A percentile compares a stretch with the other conserved stretches of the same genome.
These are phyloP conservation scores for Pestalotiopsis sp. DNA, from an alignment of 2,329 filamentous ascomycete species.

Conservation along the genomic window DNA sequence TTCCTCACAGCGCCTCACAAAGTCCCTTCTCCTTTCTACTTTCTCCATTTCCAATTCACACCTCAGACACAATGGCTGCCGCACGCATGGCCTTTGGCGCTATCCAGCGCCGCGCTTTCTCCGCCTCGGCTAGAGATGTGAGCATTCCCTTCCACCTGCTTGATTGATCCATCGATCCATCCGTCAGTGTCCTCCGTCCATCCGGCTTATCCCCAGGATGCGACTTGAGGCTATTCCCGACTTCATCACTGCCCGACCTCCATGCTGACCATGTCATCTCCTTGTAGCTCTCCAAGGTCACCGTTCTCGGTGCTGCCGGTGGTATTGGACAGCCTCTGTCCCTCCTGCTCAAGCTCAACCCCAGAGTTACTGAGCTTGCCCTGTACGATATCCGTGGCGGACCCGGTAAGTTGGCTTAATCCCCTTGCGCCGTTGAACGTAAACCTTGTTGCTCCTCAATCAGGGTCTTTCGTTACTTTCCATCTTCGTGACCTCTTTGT, in stretches of 20 bases:
- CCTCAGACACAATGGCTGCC: slow-evolving; percentile 28
- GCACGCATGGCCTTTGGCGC: slow-evolving; percentile 35
- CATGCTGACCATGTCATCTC: slow-evolving; percentile 19
- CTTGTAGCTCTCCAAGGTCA: slow-evolving; percentile 88
- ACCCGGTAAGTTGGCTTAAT: slow-evolving; percentile 68
- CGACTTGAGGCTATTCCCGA: slow-evolving; percentile 11
- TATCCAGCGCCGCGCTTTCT: slow-evolving; percentile 79
- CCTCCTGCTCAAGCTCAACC: slow-evolving; percentile 98
- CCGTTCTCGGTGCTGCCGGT: slow-evolving; percentile 94
- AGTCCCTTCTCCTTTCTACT: background rate
- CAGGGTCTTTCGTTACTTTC: slow-evolving; percentile 1
- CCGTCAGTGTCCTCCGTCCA: slow-evolving; percentile 8
- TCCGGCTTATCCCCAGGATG: background rate
- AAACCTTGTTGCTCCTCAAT: background rate
- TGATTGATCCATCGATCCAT: slow-evolving; percentile 14
- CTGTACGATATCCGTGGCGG: slow-evolving; percentile 97
- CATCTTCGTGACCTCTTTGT: background rate
- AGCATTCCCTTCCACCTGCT: slow-evolving; percentile 32
- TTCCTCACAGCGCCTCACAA: slow-evolving; percentile 7
- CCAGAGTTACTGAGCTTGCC: slow-evolving; percentile 87
- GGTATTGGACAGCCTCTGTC: slow-evolving; percentile 99
- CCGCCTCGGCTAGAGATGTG: slow-evolving; percentile 77
- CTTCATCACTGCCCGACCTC: slow-evolving; percentile 3
- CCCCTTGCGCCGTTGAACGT: slow-evolving; percentile 6
- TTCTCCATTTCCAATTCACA: slow-evolving; percentile 1